Evolutionary conservation across 495 filamentous ascomycete species (phyloP), one percentile per base, ranked within the genome.

Genomic region (Pyronema domesticum): DNA sequence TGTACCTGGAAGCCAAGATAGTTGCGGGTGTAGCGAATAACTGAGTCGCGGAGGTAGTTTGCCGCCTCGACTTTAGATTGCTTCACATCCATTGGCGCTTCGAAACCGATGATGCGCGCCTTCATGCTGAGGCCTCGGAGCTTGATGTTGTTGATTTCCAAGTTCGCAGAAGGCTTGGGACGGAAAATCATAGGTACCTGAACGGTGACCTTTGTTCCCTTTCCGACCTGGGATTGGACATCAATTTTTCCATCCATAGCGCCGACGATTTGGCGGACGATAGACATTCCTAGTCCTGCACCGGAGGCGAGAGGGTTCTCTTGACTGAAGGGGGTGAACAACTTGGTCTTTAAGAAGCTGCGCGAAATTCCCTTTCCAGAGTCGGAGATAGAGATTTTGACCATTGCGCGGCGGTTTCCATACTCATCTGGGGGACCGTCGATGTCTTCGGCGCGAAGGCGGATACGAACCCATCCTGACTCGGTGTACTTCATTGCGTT

Each of bases 401-500:
- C 57, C 42, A 68, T 68, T 34, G 69, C 65, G 47, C 66, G 47
- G n/a, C 57, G 10, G 4, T 63, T 36, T n/a, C 62, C 42, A 19
- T 68, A 47, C 18, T 14, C 53, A 43, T 54, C 63, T 30, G 23
- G 23, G 23, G 23, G 23, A 18, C 65, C 37, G 30, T 53, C 63
- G 43, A 57, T 54, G 56, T 69, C 65, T 3, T 71, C 63, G 15
- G 76, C 71, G 42, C 72, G 73, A 13, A 87, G 65, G 0, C 67
- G 73, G 11, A 89, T 67, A 5, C 73, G 73, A 34, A 93, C 81
- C 50, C 71, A 78, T 5, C 86, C 86, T 1, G 71, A 66, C 7
- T 72, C 72, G 6, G 81, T 87, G 58, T 86, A 89, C 59, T 93
- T 93, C 59, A 89, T 74, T 0, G 86, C 78, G 65, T 93, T 93